Base-by-base conservation (phyloP, 768 basidiomycete species). In the Termitomyces titanicus region DNA sequence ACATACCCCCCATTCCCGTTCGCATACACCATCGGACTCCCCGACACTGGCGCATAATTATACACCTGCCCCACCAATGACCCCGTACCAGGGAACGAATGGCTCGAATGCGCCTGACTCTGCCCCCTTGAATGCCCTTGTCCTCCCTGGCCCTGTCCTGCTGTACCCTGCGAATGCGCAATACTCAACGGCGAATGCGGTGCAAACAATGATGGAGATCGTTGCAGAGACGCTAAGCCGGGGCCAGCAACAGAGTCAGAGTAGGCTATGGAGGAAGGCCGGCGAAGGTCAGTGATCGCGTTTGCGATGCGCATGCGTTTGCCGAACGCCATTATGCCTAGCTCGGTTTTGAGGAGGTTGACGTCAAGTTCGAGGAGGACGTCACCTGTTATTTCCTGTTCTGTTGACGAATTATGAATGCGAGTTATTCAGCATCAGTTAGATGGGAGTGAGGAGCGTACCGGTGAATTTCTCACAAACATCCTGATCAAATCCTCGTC, bases 311-410 rank as follows among this genome's bases (percentile, higher is more conserved):
- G 86, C 69, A 92, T 80, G 17, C 97, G 91, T 68, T 97, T 97
- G 12, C 97, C 97, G 62, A 96, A 97, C 3, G 94, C 94, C 64
- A 80, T 75, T 60, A 99, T 93, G 22, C 94, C 97, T 51, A 99
- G 88, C 73, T 98, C 95, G 10, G 74, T 78, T 74, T 98, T 98
- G 63, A 99, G 86, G 15, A 97, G 79, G 64, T 88, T 89, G 52
- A 87, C 83, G 59, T 98, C 94, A 56, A 98, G 88, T 64, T 97
- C 96, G 53, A 98, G 84, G 7, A 99, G 82, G 31, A 98, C 92
- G 63, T 99, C 97, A 18, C 97, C 97, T 0, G 94, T 92, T 51
- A 99, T 98, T 74, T 99, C 97, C 84, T 99, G 94, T 73, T 98
- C 96, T 94, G 67, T 39, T 18, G 15, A 57, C 38, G 18, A 56